Percentiles rank a stretch among this genome's conserved stretches.
These are phyloP conservation scores for Termitomyces sp. DNA, from an alignment of 768 basidiomycete species.

Conservation along the genomic window DNA sequence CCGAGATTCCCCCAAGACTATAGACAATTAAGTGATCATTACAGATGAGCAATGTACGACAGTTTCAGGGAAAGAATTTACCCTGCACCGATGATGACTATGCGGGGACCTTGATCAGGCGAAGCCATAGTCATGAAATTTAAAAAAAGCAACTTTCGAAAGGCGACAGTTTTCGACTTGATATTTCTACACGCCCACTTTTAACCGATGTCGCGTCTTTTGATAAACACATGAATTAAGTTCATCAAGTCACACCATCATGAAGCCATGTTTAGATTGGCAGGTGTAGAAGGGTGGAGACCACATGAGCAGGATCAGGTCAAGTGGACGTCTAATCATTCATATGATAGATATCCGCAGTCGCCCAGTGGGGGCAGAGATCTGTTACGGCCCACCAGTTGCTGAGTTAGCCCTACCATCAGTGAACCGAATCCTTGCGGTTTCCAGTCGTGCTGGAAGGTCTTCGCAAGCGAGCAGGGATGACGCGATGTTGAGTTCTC, in stretches of 20 bases:
- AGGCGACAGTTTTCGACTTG: no score
- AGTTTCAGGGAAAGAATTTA: constrained; percentile 17
- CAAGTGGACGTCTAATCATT: not conserved
- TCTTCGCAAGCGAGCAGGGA: no score
- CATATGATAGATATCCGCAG: not conserved
- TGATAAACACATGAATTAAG: constrained; percentile 1
- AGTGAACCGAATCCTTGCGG: no score
- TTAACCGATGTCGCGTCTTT: not conserved
- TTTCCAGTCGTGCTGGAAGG: no score
- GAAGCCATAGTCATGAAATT: constrained; percentile 7
- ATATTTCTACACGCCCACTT: not conserved
- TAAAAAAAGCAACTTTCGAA: no score
- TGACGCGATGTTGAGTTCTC: no score
- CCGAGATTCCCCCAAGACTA: constrained; percentile 45
- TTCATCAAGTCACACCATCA: not conserved
- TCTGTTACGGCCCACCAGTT: no score
- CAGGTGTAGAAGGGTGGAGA: no score
- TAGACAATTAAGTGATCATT: not conserved
- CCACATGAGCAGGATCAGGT: not conserved
- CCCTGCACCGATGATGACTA: constrained; percentile 52
- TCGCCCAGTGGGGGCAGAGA: not conserved
- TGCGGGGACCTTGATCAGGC: constrained; percentile 24
- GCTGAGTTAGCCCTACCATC: no score
- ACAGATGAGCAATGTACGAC: not conserved
- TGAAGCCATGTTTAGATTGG: not conserved